phyloP scores from a whole-genome alignment of 2,329 filamentous ascomycete species.

The Fusarium virguliforme region DNA sequence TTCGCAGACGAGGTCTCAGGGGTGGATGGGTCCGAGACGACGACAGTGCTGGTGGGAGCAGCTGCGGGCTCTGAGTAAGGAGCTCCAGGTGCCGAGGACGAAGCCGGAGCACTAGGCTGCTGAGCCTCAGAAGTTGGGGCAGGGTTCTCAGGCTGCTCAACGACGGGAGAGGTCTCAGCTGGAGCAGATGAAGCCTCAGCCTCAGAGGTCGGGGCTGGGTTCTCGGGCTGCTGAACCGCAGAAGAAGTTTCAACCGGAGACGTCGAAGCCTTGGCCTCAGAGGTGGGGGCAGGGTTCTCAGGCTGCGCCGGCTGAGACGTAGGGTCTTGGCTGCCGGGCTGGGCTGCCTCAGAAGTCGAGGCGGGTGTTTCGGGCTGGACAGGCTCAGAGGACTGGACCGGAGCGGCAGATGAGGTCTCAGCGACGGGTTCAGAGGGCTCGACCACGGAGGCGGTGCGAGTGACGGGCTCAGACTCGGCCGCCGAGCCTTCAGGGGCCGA shows the following conservation, averaged over 20 bases:
- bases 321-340: constrained; percentile 19
- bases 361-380: constrained; percentile 15
- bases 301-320: constrained; percentile 34
- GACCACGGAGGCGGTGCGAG: constrained; percentile 37
- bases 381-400: neutral
- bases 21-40: constrained; percentile 35
- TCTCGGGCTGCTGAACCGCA: constrained; percentile 22
- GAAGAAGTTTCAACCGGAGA: constrained; percentile 25
- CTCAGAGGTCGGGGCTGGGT: constrained; percentile 16
- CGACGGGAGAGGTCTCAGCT: no score
- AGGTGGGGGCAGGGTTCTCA: constrained; percentile 22
- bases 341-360: constrained; percentile 33
- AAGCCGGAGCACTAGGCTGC: neutral
- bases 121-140: constrained; percentile 7
- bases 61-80: constrained; percentile 22
- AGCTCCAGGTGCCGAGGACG: neutral
- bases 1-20: constrained; percentile 25
- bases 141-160: constrained; percentile 17
- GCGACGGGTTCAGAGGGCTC: constrained; percentile 34
- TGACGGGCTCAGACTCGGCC: constrained; percentile 15
- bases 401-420: constrained; percentile 25
- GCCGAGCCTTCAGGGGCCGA: constrained; percentile 21
- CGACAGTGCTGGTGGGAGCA: constrained; percentile 22
- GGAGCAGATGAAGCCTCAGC: neutral
- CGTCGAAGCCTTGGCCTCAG: constrained; percentile 28